Percentiles rank a stretch among this genome's conserved stretches.
Conservation (phyloP, 148 eudicot genomes). For the Simmondsia chinensis region DNA sequence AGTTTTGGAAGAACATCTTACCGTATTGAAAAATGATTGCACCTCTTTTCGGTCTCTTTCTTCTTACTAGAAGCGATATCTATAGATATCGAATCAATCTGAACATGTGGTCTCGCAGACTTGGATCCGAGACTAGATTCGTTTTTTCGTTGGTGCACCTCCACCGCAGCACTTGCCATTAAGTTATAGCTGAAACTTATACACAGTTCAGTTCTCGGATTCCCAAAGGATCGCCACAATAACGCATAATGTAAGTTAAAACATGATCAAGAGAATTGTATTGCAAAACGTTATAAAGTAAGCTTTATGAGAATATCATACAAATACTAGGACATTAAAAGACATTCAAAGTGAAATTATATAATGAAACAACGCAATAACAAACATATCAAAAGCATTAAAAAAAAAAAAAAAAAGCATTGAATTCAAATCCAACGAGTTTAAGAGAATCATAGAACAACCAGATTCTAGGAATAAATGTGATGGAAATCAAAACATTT, state of each 20-base stretch:
- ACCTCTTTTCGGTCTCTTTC: constrained; percentile 6
- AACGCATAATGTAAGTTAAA: too few species aligned
- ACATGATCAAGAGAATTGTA: too few species aligned
- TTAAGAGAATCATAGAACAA: too few species aligned
- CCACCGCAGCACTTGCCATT: constrained; percentile 20
- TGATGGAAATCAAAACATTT: too few species aligned
- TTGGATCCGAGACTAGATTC: constrained; percentile 17
- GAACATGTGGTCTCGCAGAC: constrained; percentile 14
- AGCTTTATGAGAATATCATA: too few species aligned
- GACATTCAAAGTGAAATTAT: too few species aligned
- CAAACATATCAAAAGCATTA: background rate
- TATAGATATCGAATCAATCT: constrained; percentile 19
- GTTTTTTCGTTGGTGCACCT: constrained; percentile 12
- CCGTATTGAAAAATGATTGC: constrained; percentile 52
- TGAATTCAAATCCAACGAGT: too few species aligned
- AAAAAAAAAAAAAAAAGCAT: background rate
- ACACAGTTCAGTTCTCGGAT: too few species aligned
- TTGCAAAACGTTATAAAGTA: too few species aligned
- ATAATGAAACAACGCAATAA: background rate
- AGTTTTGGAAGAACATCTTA: constrained; percentile 6
- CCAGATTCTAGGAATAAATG: too few species aligned
- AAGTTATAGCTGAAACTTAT: background rate
- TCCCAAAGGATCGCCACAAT: too few species aligned
- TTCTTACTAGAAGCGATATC: constrained; percentile 15
- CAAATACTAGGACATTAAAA: background rate